Conservation (phyloP, 805 yeast genomes). For the Suhomyces sp. region DNA sequence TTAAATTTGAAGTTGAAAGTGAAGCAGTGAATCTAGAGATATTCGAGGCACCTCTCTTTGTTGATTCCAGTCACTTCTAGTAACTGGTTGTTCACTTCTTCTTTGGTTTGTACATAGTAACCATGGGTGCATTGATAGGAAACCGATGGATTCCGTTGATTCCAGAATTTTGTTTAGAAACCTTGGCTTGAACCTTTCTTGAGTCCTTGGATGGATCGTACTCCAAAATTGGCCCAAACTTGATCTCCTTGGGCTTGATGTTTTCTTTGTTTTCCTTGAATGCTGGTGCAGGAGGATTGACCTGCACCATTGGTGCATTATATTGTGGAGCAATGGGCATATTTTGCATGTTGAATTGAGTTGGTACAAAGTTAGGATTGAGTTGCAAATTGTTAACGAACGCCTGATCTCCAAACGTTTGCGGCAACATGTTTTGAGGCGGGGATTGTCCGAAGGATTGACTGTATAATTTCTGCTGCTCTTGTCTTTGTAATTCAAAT, state of each 20-base stretch:
- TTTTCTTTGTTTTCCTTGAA: slow-evolving; percentile 19
- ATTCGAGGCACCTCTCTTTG: background rate
- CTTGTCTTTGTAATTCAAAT: slow-evolving; percentile 16
- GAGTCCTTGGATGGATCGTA: slow-evolving; percentile 39
- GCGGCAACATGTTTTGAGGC: slow-evolving; percentile 1
- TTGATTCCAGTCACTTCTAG: no score
- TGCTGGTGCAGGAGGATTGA: slow-evolving; percentile 5
- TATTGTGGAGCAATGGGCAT: background rate
- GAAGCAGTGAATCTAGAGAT: background rate
- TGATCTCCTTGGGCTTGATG: slow-evolving; percentile 27
- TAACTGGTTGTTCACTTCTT: slow-evolving; percentile 14
- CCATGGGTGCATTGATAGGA: slow-evolving; percentile 32
- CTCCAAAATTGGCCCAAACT: slow-evolving; percentile 40
- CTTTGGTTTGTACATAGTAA: slow-evolving; percentile 36
- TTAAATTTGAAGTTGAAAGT: no score
- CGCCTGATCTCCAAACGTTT: slow-evolving; percentile 1
- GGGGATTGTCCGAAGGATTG: slow-evolving; percentile 2
- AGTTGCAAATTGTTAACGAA: background rate
- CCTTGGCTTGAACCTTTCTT: slow-evolving; percentile 16
- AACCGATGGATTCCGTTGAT: slow-evolving; percentile 31
- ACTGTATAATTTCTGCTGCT: slow-evolving; percentile 7
- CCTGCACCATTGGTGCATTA: slow-evolving; percentile 5
- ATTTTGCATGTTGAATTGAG: background rate
- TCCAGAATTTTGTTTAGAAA: slow-evolving; percentile 15
- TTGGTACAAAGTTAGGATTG: background rate